These are phyloP conservation scores for Mucor indicus DNA, from an alignment of 371 early-diverging fungal species.

Conservation along the genomic window DNA sequence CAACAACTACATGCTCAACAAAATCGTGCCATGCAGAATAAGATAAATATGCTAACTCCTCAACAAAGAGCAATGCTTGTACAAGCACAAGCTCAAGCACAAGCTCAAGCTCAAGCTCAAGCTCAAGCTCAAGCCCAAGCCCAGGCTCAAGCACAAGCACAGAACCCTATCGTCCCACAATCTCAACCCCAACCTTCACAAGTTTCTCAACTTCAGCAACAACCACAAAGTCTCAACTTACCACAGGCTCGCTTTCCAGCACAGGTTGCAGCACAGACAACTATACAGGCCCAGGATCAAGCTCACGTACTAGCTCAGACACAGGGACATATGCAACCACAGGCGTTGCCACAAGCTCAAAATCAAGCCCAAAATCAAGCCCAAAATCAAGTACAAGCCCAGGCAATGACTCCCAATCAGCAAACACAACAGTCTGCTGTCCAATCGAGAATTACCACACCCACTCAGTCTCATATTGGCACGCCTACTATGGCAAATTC, in stretches of 20 bases:
- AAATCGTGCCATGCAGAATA: conserved; percentile 31
- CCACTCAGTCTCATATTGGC: conserved; percentile 32
- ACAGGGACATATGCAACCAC: conserved; percentile 13
- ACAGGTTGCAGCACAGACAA: too few species aligned
- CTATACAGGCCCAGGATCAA: conserved; percentile 26
- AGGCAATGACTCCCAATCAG: too few species aligned
- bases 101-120: conserved; percentile 15
- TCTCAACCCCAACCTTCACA: conserved; percentile 10
- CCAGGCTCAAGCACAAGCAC: conserved; percentile 17
- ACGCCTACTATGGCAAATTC: conserved; percentile 26
- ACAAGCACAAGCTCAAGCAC: conserved; percentile 10
- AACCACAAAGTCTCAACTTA: conserved; percentile 16
- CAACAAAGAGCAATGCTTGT: conserved; percentile 21
- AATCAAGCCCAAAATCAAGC: conserved; percentile 18
- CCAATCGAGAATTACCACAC: conserved; percentile 42
- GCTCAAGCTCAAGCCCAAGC: conserved; percentile 25
- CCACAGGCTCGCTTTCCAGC: too few species aligned
- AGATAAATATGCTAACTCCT: conserved; percentile 25
- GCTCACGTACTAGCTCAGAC: conserved; percentile 19
- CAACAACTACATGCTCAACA: conserved; percentile 42
- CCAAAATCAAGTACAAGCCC: neutral
- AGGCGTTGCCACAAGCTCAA: conserved; percentile 7
- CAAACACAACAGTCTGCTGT: conserved; percentile 26
- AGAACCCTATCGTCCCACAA: conserved; percentile 3
- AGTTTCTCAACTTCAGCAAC: conserved; percentile 17